Evolutionary conservation across 208 protist species (phyloP).

Genomic region (Crithidia mellificae): DNA sequence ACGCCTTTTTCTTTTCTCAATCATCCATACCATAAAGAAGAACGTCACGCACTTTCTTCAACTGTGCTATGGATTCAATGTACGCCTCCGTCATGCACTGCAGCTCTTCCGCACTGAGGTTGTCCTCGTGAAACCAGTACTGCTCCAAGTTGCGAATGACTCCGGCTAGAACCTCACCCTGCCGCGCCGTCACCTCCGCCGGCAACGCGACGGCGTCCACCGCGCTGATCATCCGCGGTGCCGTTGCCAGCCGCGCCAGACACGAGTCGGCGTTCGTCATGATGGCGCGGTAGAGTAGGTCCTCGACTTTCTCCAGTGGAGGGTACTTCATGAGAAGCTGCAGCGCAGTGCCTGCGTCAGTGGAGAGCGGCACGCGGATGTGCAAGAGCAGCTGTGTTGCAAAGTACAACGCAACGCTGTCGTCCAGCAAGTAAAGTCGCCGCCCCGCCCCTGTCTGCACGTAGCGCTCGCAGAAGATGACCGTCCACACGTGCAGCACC

Average conservation of each 20-base stretch:
- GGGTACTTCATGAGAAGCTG: conserved; percentile 85
- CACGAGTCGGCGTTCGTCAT: conserved; percentile 16
- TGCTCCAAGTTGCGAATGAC: conserved; percentile 44
- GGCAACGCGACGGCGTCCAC: conserved; percentile 11
- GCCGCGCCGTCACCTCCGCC: conserved; percentile 34
- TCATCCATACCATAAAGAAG: conserved; percentile 49
- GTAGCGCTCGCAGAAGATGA: conserved; percentile 71
- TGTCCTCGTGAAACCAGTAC: conserved; percentile 38
- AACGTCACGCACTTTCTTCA: conserved; percentile 80
- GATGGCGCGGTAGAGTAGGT: conserved; percentile 24
- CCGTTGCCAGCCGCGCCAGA: conserved; percentile 6
- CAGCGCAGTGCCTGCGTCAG: conserved; percentile 46
- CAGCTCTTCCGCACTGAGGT: conserved; percentile 18
- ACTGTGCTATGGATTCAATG: conserved; percentile 58
- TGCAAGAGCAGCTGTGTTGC: conserved; percentile 64
- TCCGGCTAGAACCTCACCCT: conserved; percentile 35
- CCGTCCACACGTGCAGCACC: conserved; percentile 71
- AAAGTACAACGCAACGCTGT: conserved; percentile 57
- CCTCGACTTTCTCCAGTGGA: conserved; percentile 48
- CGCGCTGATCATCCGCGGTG: conserved; percentile 8
- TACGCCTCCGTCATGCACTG: conserved; percentile 37
- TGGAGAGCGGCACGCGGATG: conserved; percentile 42
- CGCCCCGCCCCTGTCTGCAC: conserved; percentile 2
- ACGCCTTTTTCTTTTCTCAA: too few relatives aligned
- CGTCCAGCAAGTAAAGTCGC: conserved; percentile 32